Evolutionary conservation across 2,329 filamentous ascomycete genomes (phyloP).

Genomic region (Fusarium subtropicale): DNA sequence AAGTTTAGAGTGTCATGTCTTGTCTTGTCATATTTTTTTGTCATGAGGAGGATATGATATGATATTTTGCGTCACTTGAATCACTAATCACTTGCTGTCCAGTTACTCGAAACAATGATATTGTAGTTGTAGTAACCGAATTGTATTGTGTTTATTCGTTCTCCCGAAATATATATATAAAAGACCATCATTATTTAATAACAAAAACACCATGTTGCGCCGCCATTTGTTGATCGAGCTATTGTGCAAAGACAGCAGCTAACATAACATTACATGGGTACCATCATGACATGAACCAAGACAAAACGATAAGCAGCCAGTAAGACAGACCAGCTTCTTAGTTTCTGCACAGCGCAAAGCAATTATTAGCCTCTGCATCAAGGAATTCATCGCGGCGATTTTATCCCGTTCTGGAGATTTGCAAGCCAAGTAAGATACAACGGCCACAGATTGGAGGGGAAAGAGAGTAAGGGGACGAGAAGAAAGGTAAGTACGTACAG

Average conservation of each 20-base stretch:
- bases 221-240: conserved; percentile 26
- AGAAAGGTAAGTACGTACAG: conserved; percentile 62
- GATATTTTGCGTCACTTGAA: conserved; percentile 17
- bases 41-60: neutral
- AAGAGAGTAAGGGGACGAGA: neutral
- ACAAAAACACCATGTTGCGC: conserved; percentile 35
- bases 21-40: neutral
- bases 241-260: conserved; percentile 9
- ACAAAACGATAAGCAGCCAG: conserved; percentile 1
- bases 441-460: conserved; percentile 15
- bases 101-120: neutral
- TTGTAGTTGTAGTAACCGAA: neutral
- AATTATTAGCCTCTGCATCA: conserved; percentile 45
- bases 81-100: neutral
- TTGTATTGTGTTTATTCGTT: conserved; percentile 26
- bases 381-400: conserved; percentile 14
- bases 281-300: conserved; percentile 28
- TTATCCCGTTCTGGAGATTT: conserved; percentile 47
- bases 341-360: conserved; percentile 38
- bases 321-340: conserved; percentile 13
- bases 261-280: conserved; percentile 38
- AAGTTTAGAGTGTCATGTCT: neutral
- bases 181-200: conserved; percentile 17
- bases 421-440: conserved; percentile 46
- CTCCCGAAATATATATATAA: conserved; percentile 13